Base-by-base conservation (phyloP, 768 basidiomycete species). In the Hydnomerulius pinastri region DNA sequence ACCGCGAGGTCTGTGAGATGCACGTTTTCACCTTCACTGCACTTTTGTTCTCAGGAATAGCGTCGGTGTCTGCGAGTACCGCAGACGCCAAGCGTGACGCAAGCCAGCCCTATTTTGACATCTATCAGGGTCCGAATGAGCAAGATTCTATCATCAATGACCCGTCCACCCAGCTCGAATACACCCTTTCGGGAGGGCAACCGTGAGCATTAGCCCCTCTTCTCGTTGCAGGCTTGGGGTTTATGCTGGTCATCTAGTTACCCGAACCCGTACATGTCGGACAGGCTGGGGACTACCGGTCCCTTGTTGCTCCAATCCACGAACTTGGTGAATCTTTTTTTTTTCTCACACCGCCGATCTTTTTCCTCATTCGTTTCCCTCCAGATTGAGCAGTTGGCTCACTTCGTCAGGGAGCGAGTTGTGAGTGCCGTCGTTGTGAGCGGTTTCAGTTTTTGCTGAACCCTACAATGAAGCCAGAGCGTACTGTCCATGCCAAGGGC, bases 341-440 rank as follows among this genome's bases (percentile, higher is more conserved):
- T 8, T 12, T 4, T 50, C 27, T 18, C 18, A 20, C n/a, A n/a
- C 12, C 15, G 29, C 18, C 43, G 20, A 25, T 37, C 43, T 37
- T 33, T 30, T 13, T 44, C 32, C 39, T 51, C 36, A 48, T 39
- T 23, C 24, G 17, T 33, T 5, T 23, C 21, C 13, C 32, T 43
- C 20, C 30, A 58, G 57, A 58, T 58, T 15, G 55, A 58, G 35
- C 44, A 50, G 13, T 38, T 58, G 15, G 43, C 57, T 10, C 57
- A 56, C 44, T 58, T 58, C 30, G 57, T 58, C 29, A 42, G 55
- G 29, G 57, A 58, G 44, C 50, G 57, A 46, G 57, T 58, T 35
- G 55, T 58, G 50, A 44, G 57, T 43, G 4, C 8, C 10, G 12
- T 24, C 17, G 12, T 13, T 2, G 10, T 21, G 9, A 12, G 15